Evolutionary conservation across 176 grass and related monocot genomes (phyloP), one percentile per base, ranked within the genome.

Genomic region (Oryza longistaminata): DNA sequence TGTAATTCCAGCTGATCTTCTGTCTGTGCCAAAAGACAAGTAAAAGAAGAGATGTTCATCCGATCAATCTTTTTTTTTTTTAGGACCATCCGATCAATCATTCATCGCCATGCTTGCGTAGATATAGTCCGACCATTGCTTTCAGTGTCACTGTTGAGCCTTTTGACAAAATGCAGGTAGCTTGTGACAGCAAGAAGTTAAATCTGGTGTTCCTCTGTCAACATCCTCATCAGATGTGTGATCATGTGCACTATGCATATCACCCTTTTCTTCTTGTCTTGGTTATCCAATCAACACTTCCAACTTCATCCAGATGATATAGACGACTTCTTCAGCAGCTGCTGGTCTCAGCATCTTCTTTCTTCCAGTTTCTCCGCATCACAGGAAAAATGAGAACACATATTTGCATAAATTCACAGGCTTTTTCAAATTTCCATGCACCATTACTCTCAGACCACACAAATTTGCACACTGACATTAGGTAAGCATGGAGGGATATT

Each of bases 141-240:
- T 17, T 14, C 17, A 21, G n/a, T 16, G 35, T 86, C 67, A 4
- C 83, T 68, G 25, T 86, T 1, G 31, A 78, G 44, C 13, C 75
- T 86, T 86, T 86, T 86, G 83, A 86, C 88, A 76, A 90, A 90
- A 83, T 60, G 45, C 37, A 39, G 68, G 68, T 45, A 79, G 35
- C 60, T 74, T 46, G 74, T 74, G 83, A 78, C 78, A 11, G 25
- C 79, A 45, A 37, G 37, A 80, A 26, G 46, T 74, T 61, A 85
- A 39, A 69, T 49, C 35, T 21, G 29, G 9, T 16, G 13, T 16
- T 3, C 37, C 12, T 53, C 48, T 71, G 78, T 86, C 11, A 70
- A 9, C 64, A 27, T 80, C 85, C 21, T 50, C 49, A 19, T 87
- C 75, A 83, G 24, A 40, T 31, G 42, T 31, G 42, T 40, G 39